phyloP scores from a whole-genome alignment of 108 stramenopile genomes.

The Nitzschia palea region DNA sequence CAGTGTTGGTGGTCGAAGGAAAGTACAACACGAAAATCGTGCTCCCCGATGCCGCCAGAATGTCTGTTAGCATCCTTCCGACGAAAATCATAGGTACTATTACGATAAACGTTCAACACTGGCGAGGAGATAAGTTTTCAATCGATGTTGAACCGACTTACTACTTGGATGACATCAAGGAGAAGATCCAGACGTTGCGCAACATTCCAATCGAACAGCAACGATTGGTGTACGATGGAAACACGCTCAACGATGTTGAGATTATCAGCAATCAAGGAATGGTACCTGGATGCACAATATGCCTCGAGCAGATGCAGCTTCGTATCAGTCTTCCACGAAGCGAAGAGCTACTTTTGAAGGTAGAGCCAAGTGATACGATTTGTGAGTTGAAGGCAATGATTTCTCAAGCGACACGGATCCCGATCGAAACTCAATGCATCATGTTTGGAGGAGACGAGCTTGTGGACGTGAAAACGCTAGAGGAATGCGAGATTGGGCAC shows the following conservation, averaged over 20 bases:
- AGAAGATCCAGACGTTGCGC: neutral
- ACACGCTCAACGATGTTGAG: neutral
- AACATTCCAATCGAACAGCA: slow-evolving; percentile 8
- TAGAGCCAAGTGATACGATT: slow-evolving; percentile 20
- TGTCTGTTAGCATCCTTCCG: slow-evolving; percentile 9
- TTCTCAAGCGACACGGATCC: neutral
- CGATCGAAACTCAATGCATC: slow-evolving; percentile 20
- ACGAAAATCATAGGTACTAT: neutral
- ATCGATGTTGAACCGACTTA: slow-evolving; percentile 1
- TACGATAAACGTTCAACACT: slow-evolving; percentile 11
- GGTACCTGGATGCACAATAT: slow-evolving; percentile 5
- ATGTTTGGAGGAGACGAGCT: slow-evolving; percentile 32
- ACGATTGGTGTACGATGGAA: slow-evolving; percentile 15
- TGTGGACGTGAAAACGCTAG: slow-evolving; percentile 11
- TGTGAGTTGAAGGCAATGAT: slow-evolving; percentile 6
- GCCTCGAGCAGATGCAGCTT: slow-evolving; percentile 16
- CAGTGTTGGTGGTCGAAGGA: slow-evolving; percentile 28
- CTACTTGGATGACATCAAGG: slow-evolving; percentile 28
- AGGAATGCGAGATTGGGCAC: slow-evolving; percentile 6
- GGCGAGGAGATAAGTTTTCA: slow-evolving; percentile 9
- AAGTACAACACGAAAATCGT: slow-evolving; percentile 2
- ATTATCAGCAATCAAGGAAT: slow-evolving; percentile 24
- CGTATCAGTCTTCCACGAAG: slow-evolving; percentile 8
- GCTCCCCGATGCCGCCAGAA: slow-evolving; percentile 9
- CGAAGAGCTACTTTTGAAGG: neutral